A percentile compares a stretch with the other conserved stretches of the same genome.
Conservation (phyloP, 73 alveolate genomes). For the Symbiodinium pilosum region DNA sequence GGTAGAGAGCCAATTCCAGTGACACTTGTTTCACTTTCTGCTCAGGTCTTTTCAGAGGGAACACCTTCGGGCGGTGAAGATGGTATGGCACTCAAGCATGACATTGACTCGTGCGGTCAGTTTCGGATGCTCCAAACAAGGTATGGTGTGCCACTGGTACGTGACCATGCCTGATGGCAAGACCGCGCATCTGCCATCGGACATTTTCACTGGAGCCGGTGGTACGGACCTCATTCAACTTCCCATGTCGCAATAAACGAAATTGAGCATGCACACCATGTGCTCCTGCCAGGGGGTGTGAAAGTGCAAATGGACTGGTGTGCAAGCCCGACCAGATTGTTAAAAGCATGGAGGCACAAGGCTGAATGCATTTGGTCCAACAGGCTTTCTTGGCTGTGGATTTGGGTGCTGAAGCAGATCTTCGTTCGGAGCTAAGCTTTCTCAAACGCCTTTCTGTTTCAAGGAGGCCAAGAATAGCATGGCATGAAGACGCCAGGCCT, state of each 20-base stretch:
- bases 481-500: slow-evolving; percentile 35
- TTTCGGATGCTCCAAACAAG: neutral
- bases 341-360: neutral
- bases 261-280: neutral
- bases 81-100: neutral
- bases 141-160: slow-evolving; percentile 86
- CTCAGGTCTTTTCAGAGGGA: slow-evolving; percentile 64
- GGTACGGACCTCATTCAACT: neutral
- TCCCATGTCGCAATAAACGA: neutral
- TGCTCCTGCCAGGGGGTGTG: slow-evolving; percentile 2
- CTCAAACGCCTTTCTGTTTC: neutral
- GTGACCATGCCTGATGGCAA: slow-evolving; percentile 63
- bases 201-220: slow-evolving; percentile 4
- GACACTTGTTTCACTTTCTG: neutral
- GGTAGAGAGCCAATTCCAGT: neutral
- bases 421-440: neutral
- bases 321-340: neutral
- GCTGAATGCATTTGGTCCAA: neutral
- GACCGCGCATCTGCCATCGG: slow-evolving; percentile 73
- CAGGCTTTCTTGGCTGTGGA: slow-evolving; percentile 80
- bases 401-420: slow-evolving; percentile 46
- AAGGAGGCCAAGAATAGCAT: no score
- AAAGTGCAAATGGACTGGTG: slow-evolving; percentile 17
- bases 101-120: no score
- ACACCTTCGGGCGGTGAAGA: slow-evolving; percentile 51